These are phyloP conservation scores for Fusarium tuaranense DNA, from an alignment of 2,329 filamentous ascomycete genomes.

Conservation along the genomic window DNA sequence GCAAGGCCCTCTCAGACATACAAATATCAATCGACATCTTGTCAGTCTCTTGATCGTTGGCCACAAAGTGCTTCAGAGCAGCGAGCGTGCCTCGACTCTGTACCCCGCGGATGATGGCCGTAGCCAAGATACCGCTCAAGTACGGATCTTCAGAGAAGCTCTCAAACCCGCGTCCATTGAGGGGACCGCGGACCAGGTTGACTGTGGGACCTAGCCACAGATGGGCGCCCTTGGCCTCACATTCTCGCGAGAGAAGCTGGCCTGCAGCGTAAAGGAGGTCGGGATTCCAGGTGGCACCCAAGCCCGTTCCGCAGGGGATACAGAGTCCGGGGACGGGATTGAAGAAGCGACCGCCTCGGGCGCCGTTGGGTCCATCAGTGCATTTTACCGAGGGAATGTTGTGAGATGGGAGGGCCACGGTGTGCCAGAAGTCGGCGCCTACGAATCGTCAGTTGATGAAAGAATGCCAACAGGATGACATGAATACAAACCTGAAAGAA, in stretches of 20 bases:
- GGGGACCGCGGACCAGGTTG: constrained; percentile 70
- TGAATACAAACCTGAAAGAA: background rate
- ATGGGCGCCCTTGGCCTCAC: constrained; percentile 62
- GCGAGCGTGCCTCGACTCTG: constrained; percentile 48
- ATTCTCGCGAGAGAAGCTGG: constrained; percentile 26
- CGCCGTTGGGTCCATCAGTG: constrained; percentile 32
- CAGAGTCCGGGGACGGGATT: constrained; percentile 28
- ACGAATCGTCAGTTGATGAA: background rate
- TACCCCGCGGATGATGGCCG: constrained; percentile 47
- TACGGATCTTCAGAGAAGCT: constrained; percentile 68
- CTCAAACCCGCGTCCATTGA: constrained; percentile 74
- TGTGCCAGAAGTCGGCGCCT: constrained; percentile 27
- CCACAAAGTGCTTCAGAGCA: constrained; percentile 50
- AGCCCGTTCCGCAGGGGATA: constrained; percentile 43
- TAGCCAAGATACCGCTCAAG: constrained; percentile 39
- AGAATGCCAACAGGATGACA: rapidly evolving
- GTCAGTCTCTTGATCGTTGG: constrained; percentile 62
- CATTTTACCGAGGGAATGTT: constrained; percentile 11
- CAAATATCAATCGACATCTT: constrained; percentile 60
- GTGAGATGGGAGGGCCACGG: background rate
- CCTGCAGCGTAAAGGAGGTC: constrained; percentile 26
- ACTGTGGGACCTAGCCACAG: constrained; percentile 71
- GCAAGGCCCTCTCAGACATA: constrained; percentile 64
- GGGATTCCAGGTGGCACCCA: constrained; percentile 53
- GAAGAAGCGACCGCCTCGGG: constrained; percentile 26